Conservation (phyloP, 202 grass and related monocot genomes). For the Dendrocalamus latiflorus region DNA sequence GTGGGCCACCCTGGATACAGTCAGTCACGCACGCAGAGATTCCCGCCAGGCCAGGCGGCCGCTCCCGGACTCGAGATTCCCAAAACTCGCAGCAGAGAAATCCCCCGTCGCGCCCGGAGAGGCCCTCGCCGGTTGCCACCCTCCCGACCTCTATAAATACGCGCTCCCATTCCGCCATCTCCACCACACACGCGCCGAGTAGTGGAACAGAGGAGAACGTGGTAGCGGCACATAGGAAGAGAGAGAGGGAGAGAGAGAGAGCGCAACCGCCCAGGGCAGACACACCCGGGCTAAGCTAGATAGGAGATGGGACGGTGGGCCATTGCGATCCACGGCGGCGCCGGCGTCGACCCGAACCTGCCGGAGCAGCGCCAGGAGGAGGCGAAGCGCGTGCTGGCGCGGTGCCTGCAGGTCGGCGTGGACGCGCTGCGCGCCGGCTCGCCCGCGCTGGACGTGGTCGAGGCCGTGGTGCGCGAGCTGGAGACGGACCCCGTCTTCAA, state of each 20-base stretch:
- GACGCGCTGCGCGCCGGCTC: no score
- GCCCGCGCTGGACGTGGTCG: no score
- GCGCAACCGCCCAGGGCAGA: no score
- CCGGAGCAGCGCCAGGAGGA: slow-evolving; percentile 66
- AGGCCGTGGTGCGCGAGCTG: no score
- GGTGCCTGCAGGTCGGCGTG: no score
- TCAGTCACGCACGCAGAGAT: no score
- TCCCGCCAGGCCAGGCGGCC: no score
- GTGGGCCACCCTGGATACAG: no score
- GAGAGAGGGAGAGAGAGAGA: no score
- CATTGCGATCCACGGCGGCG: slow-evolving; percentile 85
- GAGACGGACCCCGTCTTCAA: no score
- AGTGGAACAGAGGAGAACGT: background rate
- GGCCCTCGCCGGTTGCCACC: background rate
- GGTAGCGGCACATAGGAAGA: background rate
- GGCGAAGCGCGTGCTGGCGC: slow-evolving; percentile 60
- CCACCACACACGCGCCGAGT: background rate
- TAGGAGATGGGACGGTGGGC: slow-evolving; percentile 69
- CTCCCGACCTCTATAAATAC: slow-evolving; percentile 50
- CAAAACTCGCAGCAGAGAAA: background rate
- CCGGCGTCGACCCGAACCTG: slow-evolving; percentile 79
- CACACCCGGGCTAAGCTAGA: no score
- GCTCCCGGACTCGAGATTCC: slow-evolving; percentile 17
- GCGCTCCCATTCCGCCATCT: background rate
- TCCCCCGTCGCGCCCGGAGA: background rate